Evolutionary conservation across 345 rosid species (phyloP).

Genomic region (Eucalyptus sp.): DNA sequence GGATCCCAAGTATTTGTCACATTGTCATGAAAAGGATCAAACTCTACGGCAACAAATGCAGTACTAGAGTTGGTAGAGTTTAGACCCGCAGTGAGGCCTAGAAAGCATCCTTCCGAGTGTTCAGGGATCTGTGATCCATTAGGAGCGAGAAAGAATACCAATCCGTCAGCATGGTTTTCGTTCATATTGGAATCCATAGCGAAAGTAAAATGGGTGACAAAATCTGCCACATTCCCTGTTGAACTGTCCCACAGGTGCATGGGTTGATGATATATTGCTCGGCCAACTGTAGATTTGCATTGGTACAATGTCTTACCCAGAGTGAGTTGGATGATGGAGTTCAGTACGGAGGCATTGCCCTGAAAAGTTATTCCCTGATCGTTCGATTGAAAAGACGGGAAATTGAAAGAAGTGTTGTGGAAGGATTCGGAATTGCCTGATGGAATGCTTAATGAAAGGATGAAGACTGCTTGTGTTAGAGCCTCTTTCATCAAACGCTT

Average conservation of each 20-base stretch:
- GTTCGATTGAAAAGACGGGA: neutral
- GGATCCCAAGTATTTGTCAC: neutral
- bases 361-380: neutral
- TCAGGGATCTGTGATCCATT: neutral
- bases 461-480: neutral
- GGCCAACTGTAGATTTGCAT: neutral
- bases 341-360: neutral
- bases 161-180: neutral
- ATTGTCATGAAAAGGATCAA: neutral
- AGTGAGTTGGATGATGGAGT: neutral
- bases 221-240: slow-evolving; percentile 1
- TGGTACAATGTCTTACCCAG: rapidly evolving
- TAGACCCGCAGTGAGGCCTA: neutral
- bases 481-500: neutral
- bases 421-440: neutral
- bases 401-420: neutral
- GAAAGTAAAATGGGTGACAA: slow-evolving; percentile 9
- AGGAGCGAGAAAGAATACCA: slow-evolving; percentile 1
- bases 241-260: neutral
- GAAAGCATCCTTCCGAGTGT: neutral
- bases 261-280: neutral
- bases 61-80: neutral
- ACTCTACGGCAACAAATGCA: neutral
- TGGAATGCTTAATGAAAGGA: neutral
- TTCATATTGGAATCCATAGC: neutral